Conservation (phyloP, 192 early-diverging fungal species). For the Rhizophagus prolifer region DNA sequence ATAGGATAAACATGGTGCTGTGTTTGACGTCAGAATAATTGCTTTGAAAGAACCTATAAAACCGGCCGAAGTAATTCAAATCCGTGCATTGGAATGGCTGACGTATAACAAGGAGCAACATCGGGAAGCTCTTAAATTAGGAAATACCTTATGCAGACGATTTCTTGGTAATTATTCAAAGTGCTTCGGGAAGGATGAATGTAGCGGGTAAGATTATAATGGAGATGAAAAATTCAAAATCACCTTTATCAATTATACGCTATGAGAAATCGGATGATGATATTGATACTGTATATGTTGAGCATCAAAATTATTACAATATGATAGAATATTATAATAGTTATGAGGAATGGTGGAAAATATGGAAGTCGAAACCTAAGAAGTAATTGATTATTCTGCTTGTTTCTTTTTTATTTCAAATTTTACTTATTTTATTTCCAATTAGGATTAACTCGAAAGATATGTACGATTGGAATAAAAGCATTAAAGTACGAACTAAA, state of each 20-base stretch:
- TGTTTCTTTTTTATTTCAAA: not conserved
- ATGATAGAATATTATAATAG: not conserved
- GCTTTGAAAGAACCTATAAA: not conserved
- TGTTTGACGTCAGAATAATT: not conserved
- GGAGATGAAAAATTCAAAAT: not conserved
- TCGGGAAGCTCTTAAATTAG: not conserved
- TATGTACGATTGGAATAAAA: not conserved
- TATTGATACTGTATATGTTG: not conserved
- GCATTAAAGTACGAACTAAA: not conserved
- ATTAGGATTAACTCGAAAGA: not conserved
- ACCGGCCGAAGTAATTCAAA: not conserved
- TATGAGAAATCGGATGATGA: not conserved
- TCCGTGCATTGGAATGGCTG: constrained; percentile 13
- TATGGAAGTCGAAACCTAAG: not conserved
- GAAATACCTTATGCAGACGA: constrained; percentile 13
- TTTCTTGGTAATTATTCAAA: not conserved
- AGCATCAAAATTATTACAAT: not conserved
- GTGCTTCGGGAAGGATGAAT: constrained; percentile 6
- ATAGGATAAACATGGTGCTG: not conserved
- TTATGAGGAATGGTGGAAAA: not conserved
- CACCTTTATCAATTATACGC: not conserved
- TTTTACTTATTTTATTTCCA: not conserved
- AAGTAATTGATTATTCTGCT: not conserved
- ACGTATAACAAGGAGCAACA: constrained; percentile 7
- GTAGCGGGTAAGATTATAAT: not conserved